These are phyloP conservation scores for Pythium oligandrum DNA, from an alignment of 352 stramenopile species.

Conservation along the genomic window DNA sequence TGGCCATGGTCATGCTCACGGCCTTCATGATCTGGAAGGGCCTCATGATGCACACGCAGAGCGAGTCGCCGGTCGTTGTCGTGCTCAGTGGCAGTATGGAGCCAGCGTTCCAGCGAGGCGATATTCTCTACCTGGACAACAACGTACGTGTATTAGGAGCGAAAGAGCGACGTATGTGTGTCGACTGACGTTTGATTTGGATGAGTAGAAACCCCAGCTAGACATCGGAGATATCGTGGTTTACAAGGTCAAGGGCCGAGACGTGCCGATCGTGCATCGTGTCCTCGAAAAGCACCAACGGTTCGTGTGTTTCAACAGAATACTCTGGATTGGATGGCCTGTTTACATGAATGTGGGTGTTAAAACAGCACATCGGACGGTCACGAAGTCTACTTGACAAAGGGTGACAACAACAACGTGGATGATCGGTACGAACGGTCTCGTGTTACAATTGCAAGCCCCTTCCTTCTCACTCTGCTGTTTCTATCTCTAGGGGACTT, in stretches of 20 bases:
- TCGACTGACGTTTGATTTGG: background rate
- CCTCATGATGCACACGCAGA: constrained; percentile 96
- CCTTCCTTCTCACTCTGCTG: constrained; percentile 6
- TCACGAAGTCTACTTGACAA: constrained; percentile 95
- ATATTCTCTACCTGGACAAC: constrained; percentile 98
- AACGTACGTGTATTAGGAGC: constrained; percentile 43
- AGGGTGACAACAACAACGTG: constrained; percentile 99
- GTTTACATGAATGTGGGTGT: constrained; percentile 14
- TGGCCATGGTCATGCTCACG: constrained; percentile 98
- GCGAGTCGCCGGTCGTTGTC: constrained; percentile 98
- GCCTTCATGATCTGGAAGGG: constrained; percentile 99
- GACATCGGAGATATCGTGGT: constrained; percentile 92
- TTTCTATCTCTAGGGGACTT: constrained; percentile 65
- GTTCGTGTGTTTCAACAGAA: constrained; percentile 20
- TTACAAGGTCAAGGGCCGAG: constrained; percentile 97
- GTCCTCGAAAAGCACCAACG: constrained; percentile 96
- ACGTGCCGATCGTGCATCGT: constrained; percentile 99
- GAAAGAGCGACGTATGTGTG: no score
- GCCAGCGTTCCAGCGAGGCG: constrained; percentile 97
- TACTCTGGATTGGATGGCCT: background rate
- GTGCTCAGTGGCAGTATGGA: constrained; percentile 98
- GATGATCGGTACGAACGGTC: constrained; percentile 86
- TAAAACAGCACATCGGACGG: constrained; percentile 59
- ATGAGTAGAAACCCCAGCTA: constrained; percentile 56
- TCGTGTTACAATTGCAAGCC: background rate